Percentiles rank a stretch among this genome's conserved stretches.
Evolutionary conservation across 2,329 filamentous ascomycete species (phyloP).

Genomic region (Trichophyton equinum): DNA sequence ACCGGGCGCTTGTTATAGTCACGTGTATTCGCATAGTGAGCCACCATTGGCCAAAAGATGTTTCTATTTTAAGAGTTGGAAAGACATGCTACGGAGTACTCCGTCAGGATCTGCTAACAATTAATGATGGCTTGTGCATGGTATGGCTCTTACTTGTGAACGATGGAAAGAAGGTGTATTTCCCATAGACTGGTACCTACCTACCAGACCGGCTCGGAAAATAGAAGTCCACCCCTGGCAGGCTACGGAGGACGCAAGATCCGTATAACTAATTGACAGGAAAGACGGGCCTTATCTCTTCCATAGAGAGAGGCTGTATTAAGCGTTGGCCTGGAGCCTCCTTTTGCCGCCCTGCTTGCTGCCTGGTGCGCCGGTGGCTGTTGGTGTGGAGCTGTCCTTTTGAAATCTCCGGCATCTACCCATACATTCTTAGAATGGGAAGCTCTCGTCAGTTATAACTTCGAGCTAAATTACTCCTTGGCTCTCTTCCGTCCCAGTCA

Average conservation of each 20-base stretch:
- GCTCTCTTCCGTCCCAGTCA: neutral
- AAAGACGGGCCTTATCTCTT: neutral
- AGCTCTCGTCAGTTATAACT: neutral
- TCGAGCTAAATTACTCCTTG: neutral
- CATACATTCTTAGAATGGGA: neutral
- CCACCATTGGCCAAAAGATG: too few species aligned
- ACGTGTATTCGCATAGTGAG: too few species aligned
- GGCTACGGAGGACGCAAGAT: neutral
- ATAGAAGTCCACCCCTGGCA: neutral
- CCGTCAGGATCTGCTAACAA: too few species aligned
- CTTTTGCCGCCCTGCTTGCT: neutral
- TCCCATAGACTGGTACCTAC: too few species aligned
- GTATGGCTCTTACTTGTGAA: too few species aligned
- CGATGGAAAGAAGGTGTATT: too few species aligned
- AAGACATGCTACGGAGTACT: too few species aligned
- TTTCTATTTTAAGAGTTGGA: too few species aligned
- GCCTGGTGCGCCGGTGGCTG: neutral
- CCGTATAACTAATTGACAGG: neutral
- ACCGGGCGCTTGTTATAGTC: too few species aligned
- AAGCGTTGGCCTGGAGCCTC: neutral
- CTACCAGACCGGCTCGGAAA: neutral
- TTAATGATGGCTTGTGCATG: too few species aligned
- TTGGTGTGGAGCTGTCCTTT: neutral
- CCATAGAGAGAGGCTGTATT: neutral
- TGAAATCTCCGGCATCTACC: neutral